These are phyloP conservation scores for Aspergillus sp. DNA, from an alignment of 2,329 filamentous ascomycete genomes.

Conservation along the genomic window DNA sequence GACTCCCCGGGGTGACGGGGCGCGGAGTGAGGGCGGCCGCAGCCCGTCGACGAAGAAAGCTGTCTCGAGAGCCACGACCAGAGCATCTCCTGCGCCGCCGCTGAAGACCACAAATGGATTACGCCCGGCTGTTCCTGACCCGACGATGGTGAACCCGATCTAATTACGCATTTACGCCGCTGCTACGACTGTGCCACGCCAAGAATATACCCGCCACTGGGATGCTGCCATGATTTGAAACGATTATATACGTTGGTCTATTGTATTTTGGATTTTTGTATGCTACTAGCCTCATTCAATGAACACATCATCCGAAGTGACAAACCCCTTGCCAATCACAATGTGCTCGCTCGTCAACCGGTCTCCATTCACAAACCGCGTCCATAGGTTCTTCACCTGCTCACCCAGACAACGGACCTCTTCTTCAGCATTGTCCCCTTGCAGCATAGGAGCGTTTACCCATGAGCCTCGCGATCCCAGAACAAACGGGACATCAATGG, in stretches of 20 bases:
- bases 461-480: neutral
- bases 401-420: neutral
- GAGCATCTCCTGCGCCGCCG: neutral
- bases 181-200: no score
- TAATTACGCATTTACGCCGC: conserved; percentile 14
- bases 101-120: conserved; percentile 6
- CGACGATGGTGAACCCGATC: conserved; percentile 36
- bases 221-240: no score
- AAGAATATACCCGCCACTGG: no score
- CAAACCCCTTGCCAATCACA: neutral
- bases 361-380: neutral
- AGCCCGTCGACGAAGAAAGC: conserved; percentile 3
- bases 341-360: neutral
- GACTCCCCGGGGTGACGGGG: conserved; percentile 26
- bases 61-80: conserved; percentile 3
- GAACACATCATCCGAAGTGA: neutral
- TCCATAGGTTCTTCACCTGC: neutral
- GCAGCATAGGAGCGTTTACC: neutral
- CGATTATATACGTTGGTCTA: no score
- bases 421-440: neutral
- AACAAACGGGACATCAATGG: neutral
- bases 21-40: conserved; percentile 10
- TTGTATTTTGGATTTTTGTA: no score
- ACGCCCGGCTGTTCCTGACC: conserved; percentile 27
- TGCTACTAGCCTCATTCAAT: neutral